Conservation (phyloP, 305 asterid genomes). For the Fraxinus xanthoxyloides region DNA sequence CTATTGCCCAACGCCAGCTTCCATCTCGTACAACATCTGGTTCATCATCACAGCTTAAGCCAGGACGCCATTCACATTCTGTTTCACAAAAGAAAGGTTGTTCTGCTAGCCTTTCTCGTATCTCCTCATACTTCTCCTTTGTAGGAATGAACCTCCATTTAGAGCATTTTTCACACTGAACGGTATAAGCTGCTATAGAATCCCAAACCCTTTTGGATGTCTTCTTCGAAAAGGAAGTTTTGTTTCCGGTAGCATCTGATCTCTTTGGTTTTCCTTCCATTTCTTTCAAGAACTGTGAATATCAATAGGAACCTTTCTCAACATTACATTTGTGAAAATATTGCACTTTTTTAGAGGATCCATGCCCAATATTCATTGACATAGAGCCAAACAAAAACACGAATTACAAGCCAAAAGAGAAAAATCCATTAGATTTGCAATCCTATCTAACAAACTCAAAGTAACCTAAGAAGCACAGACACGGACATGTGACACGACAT, state of each 20-base stretch:
- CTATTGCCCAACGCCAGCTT: conserved; percentile 88
- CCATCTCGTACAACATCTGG: conserved; percentile 74
- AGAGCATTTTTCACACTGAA: conserved; percentile 77
- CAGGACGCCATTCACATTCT: conserved; percentile 70
- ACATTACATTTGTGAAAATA: not conserved
- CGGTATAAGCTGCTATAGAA: conserved; percentile 54
- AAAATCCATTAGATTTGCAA: not conserved
- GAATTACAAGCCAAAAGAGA: not conserved
- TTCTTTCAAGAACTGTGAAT: conserved; percentile 22
- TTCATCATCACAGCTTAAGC: conserved; percentile 63
- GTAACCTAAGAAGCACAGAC: not conserved
- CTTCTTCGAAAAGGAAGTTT: not conserved
- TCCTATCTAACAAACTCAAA: not conserved
- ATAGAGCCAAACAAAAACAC: not conserved
- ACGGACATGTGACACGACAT: not conserved
- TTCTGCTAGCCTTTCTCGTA: conserved; percentile 54
- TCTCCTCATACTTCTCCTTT: conserved; percentile 75
- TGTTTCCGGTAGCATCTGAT: conserved; percentile 26
- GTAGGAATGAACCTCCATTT: conserved; percentile 88
- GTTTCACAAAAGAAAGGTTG: conserved; percentile 43
- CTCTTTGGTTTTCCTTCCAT: conserved; percentile 26
- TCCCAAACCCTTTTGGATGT: conserved; percentile 24
- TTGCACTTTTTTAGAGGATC: not conserved
- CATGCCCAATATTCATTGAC: not conserved
- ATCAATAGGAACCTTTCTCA: conserved; percentile 5